Percentiles rank a stretch among this genome's conserved stretches.
phyloP scores from a whole-genome alignment of 331 rosid genomes.

The Malus hybrid region DNA sequence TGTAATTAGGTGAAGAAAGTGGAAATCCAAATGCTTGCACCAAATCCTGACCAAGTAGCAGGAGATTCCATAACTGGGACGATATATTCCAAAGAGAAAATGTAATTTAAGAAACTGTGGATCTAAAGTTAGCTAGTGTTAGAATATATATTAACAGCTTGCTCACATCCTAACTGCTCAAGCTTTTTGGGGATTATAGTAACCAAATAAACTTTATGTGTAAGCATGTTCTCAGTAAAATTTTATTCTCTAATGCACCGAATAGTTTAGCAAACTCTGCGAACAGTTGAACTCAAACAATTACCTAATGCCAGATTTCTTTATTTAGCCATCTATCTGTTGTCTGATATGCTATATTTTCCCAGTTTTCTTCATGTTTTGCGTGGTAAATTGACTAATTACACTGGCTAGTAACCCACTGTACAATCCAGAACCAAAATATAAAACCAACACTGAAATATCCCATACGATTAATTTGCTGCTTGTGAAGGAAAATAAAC shows the following conservation, averaged over 20 bases:
- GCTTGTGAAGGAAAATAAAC: no score
- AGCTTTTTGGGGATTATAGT: neutral
- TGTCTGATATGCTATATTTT: neutral
- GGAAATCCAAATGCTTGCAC: neutral
- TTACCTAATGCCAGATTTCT: neutral
- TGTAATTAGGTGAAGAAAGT: constrained; percentile 2
- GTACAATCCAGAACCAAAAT: neutral
- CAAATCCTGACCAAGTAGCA: neutral
- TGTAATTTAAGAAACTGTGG: neutral
- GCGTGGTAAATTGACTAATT: neutral
- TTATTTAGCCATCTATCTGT: neutral
- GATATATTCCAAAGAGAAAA: neutral
- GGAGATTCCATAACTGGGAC: neutral
- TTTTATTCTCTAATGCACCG: neutral
- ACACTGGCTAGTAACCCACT: neutral
- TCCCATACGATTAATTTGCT: neutral
- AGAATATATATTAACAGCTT: neutral
- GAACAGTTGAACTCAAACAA: neutral
- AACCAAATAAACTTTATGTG: neutral
- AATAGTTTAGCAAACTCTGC: neutral
- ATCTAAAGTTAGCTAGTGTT: neutral
- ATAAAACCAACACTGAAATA: neutral
- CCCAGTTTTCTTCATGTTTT: neutral
- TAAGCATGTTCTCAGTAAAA: neutral
- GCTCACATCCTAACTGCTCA: neutral